Evolutionary conservation across 1,139 yeast species (phyloP).

Genomic region (Pichia sp.): DNA sequence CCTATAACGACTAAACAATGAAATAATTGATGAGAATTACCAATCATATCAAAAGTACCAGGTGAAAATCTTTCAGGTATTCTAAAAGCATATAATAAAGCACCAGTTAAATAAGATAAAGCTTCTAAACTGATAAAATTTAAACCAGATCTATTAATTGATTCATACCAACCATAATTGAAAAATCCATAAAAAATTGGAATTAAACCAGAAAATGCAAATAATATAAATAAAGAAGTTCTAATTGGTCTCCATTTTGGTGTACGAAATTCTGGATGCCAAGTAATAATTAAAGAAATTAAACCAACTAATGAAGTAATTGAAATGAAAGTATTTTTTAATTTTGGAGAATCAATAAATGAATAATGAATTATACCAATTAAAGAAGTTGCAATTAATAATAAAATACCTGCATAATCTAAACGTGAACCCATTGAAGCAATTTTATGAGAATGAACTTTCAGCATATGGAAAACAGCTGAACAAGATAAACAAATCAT

Average conservation of each 20-base stretch:
- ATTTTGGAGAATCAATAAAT: constrained; percentile 43
- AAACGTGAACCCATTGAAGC: constrained; percentile 67
- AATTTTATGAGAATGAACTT: constrained; percentile 63
- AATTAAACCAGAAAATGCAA: constrained; percentile 73
- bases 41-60: constrained; percentile 64
- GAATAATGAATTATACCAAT: constrained; percentile 67
- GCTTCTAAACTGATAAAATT: constrained; percentile 67
- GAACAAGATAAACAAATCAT: constrained; percentile 63
- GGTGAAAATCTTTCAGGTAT: constrained; percentile 71
- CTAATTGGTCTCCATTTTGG: constrained; percentile 71
- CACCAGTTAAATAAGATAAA: constrained; percentile 68
- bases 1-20: constrained; percentile 80
- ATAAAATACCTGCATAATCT: constrained; percentile 83
- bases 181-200: constrained; percentile 55
- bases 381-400: constrained; percentile 70
- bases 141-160: constrained; percentile 48
- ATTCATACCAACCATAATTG: constrained; percentile 41
- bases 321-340: constrained; percentile 35
- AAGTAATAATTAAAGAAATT: constrained; percentile 58
- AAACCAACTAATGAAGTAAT: constrained; percentile 52
- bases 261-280: constrained; percentile 59
- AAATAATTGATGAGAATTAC: constrained; percentile 85
- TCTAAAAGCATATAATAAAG: constrained; percentile 68
- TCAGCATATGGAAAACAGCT: constrained; percentile 70
- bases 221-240: constrained; percentile 70